Base-by-base conservation (phyloP, 2,329 filamentous ascomycete species). In the Fusarium acutatum region DNA sequence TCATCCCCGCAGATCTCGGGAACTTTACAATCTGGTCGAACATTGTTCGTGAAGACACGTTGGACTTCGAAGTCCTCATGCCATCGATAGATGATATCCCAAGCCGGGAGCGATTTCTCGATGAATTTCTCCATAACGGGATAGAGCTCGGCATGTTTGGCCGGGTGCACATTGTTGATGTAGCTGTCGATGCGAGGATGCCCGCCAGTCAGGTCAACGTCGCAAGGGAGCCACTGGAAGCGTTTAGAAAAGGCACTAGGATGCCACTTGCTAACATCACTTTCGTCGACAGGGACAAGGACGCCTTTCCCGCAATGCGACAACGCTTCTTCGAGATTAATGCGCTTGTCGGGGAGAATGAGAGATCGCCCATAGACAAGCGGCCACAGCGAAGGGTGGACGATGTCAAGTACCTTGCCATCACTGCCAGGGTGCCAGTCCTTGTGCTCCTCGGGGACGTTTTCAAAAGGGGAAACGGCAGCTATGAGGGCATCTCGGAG, bases 141-240 rank as follows among this genome's bases (percentile, higher is more conserved):
- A 60, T 87, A 88, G 1, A 87, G 76, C 6, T 62, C 69, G 14
- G 73, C 69, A 50, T 87, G 80, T 6, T 81, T 57, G 3, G 66
- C 32, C 0, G 87, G 87, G 67, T 89, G 86, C 3, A 88, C 75
- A 69, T 88, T 88, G 76, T 89, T 89, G 77, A 88, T 83, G 73
- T 89, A 89, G 71, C 85, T 87, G 7, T 81, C 80, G 32, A 89
- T 85, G 12, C 77, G 82, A 17, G 82, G 80, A 9, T 67, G 75
- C 14, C 82, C 77, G 4, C 80, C 78, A 4, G 79, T 76, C 47
- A 88, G 79, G n/a, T 81, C 75, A 22, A 90, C 81, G 8, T 88
- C 84, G 54, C 84, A 84, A 18, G 88, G 88, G 20, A 90, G 79
- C 86, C 84, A 87, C 65, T 87, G 85, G 44, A 80, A 85, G 35